Base-by-base conservation (phyloP, 345 rosid genomes). In the Citrus inodora region DNA sequence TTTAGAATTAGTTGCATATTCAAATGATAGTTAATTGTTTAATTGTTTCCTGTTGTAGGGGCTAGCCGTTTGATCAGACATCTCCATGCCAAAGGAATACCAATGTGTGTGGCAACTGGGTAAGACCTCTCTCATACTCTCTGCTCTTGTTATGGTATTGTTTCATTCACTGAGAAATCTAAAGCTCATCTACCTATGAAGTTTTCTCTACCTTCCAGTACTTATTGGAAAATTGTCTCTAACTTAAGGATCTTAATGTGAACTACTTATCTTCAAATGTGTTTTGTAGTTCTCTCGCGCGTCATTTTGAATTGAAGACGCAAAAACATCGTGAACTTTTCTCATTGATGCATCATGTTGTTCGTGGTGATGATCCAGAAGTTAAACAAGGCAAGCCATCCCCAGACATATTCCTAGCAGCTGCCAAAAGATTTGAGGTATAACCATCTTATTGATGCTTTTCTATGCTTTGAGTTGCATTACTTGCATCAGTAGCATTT, bases 381-480 rank as follows among this genome's bases (percentile, higher is more conserved):
- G 97, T 95, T 84, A 91, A 92, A 87, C 86, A 87, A 81, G 99
- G 99, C 72, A 93, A 95, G 86, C 99, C 98, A 16, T 81, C 98
- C 3, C 97, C 98, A 3, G 99, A 95, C 74, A 78, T 89, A 72
- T 95, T 95, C 80, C 89, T 93, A 73, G 93, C 97, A 63, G 99
- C 99, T 11, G 88, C 97, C 77, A 89, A 85, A 80, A 95, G 99
- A 88, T 95, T 95, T 80, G 92, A 93, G 98, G 99, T 95, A 82
- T 40, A 60, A 73, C 55, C 51, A 21, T 76, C 6, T 73, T n/a
- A 33, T 30, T 38, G 24, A 67, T 65, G 58, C 60, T 58, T 33
- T n/a, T 66, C 79, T n/a, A 16, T 46, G 33, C 42, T 30, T 56
- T 33, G 53, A 22, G 30, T 74, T 51, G 27, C 58, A 63, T n/a